Evolutionary conservation across 169 alveolate species (phyloP).

Genomic region (Perkinsus marinus): DNA sequence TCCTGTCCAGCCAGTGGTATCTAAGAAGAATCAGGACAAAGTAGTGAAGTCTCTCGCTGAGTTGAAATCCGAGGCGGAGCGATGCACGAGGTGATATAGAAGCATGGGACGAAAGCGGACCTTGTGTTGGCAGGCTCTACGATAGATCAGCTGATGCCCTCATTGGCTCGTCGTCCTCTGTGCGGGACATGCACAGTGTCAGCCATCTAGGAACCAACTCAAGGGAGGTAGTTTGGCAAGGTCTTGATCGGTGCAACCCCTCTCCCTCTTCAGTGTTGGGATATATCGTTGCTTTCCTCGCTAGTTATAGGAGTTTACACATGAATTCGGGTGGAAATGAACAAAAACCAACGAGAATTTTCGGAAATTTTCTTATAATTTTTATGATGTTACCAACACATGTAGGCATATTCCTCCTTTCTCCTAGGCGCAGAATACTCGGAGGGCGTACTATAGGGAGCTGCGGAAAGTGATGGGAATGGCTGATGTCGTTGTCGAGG

Average conservation of each 20-base stretch:
- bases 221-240: neutral
- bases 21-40: neutral
- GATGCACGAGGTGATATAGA: neutral
- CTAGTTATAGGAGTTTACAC: too few species aligned
- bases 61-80: neutral
- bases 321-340: too few species aligned
- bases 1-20: neutral
- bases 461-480: constrained; percentile 49
- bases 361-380: too few species aligned
- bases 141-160: neutral
- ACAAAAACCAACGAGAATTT: too few species aligned
- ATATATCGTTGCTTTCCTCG: too few species aligned
- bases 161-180: neutral
- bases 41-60: neutral
- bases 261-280: too few species aligned
- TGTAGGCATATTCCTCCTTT: too few species aligned
- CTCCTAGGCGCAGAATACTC: neutral
- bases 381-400: too few species aligned
- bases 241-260: too few species aligned
- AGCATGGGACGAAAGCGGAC: neutral
- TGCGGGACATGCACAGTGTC: neutral
- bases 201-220: neutral
- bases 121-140: neutral
- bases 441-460: neutral
- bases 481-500: constrained; percentile 47